Evolutionary conservation across 179 eudicot genomes (phyloP).

Genomic region (Sideroxylon spinosum): DNA sequence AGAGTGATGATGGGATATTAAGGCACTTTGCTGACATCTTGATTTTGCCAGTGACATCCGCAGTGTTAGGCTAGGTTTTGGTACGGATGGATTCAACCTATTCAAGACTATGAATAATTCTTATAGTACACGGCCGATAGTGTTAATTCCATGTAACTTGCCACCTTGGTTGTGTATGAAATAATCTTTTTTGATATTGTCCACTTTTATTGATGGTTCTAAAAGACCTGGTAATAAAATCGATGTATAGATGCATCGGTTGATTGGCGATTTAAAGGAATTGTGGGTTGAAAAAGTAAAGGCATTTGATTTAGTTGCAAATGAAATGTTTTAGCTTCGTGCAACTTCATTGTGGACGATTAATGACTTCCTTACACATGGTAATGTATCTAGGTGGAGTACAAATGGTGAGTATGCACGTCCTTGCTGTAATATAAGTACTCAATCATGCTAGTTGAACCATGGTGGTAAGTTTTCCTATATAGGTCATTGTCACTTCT

Average conservation of each 20-base stretch:
- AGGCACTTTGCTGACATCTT: constrained; percentile 4
- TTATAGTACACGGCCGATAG: neutral
- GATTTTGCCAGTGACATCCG: constrained; percentile 3
- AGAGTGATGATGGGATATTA: neutral
- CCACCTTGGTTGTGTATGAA: constrained; percentile 11
- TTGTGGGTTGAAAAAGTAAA: constrained; percentile 4
- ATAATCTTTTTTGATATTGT: neutral
- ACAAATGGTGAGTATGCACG: constrained; percentile 13
- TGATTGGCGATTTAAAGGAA: constrained; percentile 8
- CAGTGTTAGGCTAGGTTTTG: constrained; percentile 14
- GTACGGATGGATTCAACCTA: constrained; percentile 12
- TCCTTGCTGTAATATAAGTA: neutral
- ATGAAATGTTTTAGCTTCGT: neutral
- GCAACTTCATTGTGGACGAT: neutral
- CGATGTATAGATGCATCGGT: neutral
- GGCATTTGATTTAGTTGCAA: constrained; percentile 5
- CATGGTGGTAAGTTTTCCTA: neutral
- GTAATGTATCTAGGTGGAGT: neutral
- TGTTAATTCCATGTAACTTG: constrained; percentile 10
- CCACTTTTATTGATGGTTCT: neutral
- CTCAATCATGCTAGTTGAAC: neutral
- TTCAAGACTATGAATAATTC: neutral
- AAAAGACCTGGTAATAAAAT: constrained; percentile 6
- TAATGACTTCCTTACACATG: constrained; percentile 16
- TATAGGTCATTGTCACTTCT: neutral